Conservation (phyloP, 1,284 basidiomycete genomes). For the Waitea zeae region DNA sequence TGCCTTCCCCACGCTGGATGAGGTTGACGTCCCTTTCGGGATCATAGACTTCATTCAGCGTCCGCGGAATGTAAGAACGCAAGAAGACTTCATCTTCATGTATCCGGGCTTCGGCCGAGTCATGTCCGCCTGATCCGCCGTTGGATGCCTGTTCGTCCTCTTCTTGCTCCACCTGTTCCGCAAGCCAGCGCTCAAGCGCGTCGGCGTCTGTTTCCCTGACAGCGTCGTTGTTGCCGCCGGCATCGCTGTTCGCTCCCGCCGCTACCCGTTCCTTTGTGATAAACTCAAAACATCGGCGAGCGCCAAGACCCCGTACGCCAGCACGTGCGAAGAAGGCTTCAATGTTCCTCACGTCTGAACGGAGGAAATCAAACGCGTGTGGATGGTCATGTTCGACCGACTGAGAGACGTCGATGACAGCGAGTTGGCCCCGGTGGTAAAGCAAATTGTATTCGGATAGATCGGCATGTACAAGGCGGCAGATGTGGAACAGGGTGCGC, state of each 20-base stretch:
- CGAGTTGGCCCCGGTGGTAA: constrained; percentile 68
- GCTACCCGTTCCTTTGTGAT: constrained; percentile 44
- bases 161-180: constrained; percentile 10
- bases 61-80: constrained; percentile 83
- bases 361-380: constrained; percentile 87
- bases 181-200: constrained; percentile 10
- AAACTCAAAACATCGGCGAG: constrained; percentile 80
- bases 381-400: constrained; percentile 98
- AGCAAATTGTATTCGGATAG: constrained; percentile 97
- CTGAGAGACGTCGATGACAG: constrained; percentile 97
- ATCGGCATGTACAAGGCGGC: constrained; percentile 95
- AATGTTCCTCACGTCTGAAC: constrained; percentile 82
- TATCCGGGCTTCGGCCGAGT: constrained; percentile 16
- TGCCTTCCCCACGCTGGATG: constrained; percentile 50
- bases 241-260: constrained; percentile 18
- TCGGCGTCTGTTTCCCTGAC: constrained; percentile 10
- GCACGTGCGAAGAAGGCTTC: constrained; percentile 82
- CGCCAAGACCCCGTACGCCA: constrained; percentile 64
- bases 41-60: constrained; percentile 81
- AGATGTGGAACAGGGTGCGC: constrained; percentile 77
- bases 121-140: too few species aligned
- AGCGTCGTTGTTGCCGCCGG: constrained; percentile 13
- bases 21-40: constrained; percentile 79
- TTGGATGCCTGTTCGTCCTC: constrained; percentile 9
- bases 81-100: constrained; percentile 86